Percentiles rank a stretch among this genome's conserved stretches.
These are phyloP conservation scores for Arachnopeziza araneosa DNA, from an alignment of 2,329 filamentous ascomycete genomes.

Conservation along the genomic window DNA sequence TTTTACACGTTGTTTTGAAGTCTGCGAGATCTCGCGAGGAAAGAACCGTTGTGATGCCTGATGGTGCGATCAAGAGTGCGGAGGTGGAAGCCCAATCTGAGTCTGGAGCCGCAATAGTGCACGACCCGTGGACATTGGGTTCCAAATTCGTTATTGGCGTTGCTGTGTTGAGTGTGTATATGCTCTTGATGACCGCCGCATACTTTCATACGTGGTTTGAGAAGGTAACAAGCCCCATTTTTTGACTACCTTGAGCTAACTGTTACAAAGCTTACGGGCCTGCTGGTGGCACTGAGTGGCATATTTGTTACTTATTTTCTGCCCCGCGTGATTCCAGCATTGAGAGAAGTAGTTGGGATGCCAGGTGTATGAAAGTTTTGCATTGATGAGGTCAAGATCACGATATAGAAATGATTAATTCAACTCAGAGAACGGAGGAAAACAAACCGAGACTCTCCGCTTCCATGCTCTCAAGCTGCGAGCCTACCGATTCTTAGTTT, in stretches of 20 bases:
- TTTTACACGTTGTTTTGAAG: slow-evolving; percentile 54
- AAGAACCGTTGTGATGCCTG: slow-evolving; percentile 57
- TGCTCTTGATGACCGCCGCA: slow-evolving; percentile 96
- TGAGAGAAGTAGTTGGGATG: slow-evolving; percentile 42
- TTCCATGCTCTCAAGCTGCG: too few relatives aligned
- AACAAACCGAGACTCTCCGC: neutral
- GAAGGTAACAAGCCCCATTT: slow-evolving; percentile 55
- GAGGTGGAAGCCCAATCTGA: slow-evolving; percentile 38
- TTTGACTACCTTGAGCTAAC: slow-evolving; percentile 2
- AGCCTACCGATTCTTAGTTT: too few relatives aligned
- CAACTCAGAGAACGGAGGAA: neutral
- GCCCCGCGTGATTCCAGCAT: slow-evolving; percentile 37
- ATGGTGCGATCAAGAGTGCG: slow-evolving; percentile 60
- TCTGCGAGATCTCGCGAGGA: slow-evolving; percentile 49
- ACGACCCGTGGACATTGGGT: slow-evolving; percentile 38
- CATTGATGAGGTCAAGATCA: neutral
- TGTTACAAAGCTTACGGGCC: slow-evolving; percentile 39
- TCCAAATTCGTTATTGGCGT: slow-evolving; percentile 57
- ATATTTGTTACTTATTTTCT: slow-evolving; percentile 47
- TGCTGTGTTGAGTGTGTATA: slow-evolving; percentile 76
- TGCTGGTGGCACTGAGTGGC: slow-evolving; percentile 41
- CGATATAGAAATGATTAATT: neutral
- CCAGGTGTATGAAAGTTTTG: slow-evolving; percentile 31
- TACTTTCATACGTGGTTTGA: slow-evolving; percentile 99
- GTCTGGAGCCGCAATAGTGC: slow-evolving; percentile 5